Evolutionary conservation across 495 filamentous ascomycete species (phyloP).

Genomic region (Bacidia rubella): DNA sequence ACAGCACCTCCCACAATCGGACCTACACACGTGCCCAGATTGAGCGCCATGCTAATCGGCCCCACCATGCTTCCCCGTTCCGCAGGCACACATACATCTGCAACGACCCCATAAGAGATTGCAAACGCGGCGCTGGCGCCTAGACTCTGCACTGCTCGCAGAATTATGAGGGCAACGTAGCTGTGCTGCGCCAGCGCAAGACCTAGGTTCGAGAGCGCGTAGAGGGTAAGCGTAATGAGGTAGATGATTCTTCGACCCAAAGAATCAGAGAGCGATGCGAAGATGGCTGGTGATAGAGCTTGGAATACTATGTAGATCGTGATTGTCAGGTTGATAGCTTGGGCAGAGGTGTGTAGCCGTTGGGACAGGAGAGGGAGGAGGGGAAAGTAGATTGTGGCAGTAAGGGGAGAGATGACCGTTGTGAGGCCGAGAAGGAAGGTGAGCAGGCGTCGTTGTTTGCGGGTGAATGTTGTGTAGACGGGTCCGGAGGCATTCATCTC

Average conservation of each 20-base stretch:
- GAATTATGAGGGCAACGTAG: constrained; percentile 24
- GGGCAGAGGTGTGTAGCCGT: constrained; percentile 16
- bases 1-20: constrained; percentile 12
- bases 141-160: constrained; percentile 26
- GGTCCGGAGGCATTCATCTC: neutral
- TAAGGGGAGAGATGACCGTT: constrained; percentile 17
- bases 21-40: constrained; percentile 13
- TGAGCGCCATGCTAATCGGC: constrained; percentile 14
- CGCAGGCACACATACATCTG: constrained; percentile 21
- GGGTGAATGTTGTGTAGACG: constrained; percentile 12
- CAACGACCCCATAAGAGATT: constrained; percentile 21
- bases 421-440: constrained; percentile 15
- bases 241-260: constrained; percentile 25
- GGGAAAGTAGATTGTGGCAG: constrained; percentile 26
- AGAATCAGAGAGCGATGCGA: constrained; percentile 26
- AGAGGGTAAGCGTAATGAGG: constrained; percentile 23
- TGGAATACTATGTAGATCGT: constrained; percentile 25
- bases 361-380: constrained; percentile 16
- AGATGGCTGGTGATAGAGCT: constrained; percentile 26
- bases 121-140: constrained; percentile 24
- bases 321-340: constrained; percentile 25
- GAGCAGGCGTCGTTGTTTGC: constrained; percentile 3
- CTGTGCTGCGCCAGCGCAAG: constrained; percentile 20
- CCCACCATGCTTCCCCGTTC: constrained; percentile 27
- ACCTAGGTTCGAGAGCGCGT: constrained; percentile 22